phyloP scores from a whole-genome alignment of 2,329 filamentous ascomycete genomes.

The Cyphellophora europaea region DNA sequence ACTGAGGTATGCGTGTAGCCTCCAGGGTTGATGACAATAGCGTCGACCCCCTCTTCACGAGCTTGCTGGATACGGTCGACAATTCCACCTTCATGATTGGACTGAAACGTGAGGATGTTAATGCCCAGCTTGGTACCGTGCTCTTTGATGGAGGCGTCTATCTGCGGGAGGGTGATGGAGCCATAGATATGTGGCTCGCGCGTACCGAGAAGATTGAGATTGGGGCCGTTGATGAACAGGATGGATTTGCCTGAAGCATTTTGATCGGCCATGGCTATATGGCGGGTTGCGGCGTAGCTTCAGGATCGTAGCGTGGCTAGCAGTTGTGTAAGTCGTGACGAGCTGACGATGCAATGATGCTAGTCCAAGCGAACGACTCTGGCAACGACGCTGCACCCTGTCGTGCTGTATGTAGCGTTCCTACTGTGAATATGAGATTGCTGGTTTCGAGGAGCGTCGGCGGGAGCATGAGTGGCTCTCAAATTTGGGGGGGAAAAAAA shows the following conservation, averaged over 20 bases:
- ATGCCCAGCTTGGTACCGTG: constrained; percentile 43
- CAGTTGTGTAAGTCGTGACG: no score
- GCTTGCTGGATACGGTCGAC: constrained; percentile 62
- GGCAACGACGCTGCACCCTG: no score
- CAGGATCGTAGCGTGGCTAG: no score
- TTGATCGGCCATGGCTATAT: no score
- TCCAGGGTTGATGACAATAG: constrained; percentile 61
- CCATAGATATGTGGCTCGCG: constrained; percentile 69
- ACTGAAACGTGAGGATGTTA: constrained; percentile 56
- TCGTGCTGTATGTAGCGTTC: no score
- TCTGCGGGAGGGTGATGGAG: constrained; percentile 55
- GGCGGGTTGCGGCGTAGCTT: no score
- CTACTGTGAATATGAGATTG: no score
- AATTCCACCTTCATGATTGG: constrained; percentile 68
- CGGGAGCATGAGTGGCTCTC: no score
- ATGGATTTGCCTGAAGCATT: constrained; percentile 33
- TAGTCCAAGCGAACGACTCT: no score
- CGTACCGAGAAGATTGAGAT: constrained; percentile 69
- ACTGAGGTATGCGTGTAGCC: constrained; percentile 70
- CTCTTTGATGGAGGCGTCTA: constrained; percentile 40
- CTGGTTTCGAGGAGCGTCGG: no score
- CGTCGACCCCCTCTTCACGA: constrained; percentile 3
- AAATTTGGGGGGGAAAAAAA: no score
- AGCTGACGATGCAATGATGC: no score
- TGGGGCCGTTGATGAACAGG: constrained; percentile 72